Conservation (phyloP, 2,329 filamentous ascomycete species). For the Pseudonectria buxi region DNA sequence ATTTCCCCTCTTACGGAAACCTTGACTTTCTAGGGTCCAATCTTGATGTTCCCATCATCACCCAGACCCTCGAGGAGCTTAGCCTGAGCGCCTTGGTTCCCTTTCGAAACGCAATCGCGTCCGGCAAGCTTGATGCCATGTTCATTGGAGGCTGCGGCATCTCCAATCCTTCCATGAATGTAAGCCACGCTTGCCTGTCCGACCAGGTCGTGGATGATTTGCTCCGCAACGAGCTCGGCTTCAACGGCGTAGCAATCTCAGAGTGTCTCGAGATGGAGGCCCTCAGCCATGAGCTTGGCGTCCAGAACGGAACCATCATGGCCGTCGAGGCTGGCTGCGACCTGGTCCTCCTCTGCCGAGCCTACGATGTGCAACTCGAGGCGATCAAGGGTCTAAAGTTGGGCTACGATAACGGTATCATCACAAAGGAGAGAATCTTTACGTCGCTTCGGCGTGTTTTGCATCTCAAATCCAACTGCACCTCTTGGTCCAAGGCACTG, state of each 20-base stretch:
- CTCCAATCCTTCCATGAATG: conserved; percentile 83
- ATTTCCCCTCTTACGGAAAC: conserved; percentile 94
- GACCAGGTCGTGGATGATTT: conserved; percentile 90
- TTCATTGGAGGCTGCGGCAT: conserved; percentile 95
- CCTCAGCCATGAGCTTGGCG: conserved; percentile 90
- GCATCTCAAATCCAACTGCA: conserved; percentile 74
- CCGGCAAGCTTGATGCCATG: conserved; percentile 80
- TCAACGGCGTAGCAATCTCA: conserved; percentile 87
- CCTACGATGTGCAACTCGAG: conserved; percentile 82
- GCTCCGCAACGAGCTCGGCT: conserved; percentile 79
- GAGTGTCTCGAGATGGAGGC: conserved; percentile 97
- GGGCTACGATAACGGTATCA: conserved; percentile 84
- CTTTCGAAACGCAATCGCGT: conserved; percentile 81
- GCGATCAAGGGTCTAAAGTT: conserved; percentile 85
- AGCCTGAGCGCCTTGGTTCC: conserved; percentile 88
- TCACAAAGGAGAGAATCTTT: conserved; percentile 71
- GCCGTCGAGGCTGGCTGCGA: conserved; percentile 95
- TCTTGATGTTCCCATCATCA: conserved; percentile 89
- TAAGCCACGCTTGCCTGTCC: conserved; percentile 89
- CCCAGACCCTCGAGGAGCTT: conserved; percentile 85
- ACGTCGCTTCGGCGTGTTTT: conserved; percentile 75
- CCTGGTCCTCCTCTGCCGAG: conserved; percentile 79
- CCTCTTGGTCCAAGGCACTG: conserved; percentile 86
- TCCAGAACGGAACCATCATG: conserved; percentile 95
- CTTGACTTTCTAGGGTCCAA: conserved; percentile 88